Conservation (phyloP, 2,329 filamentous ascomycete species). For the Thielaviopsis euricoi region DNA sequence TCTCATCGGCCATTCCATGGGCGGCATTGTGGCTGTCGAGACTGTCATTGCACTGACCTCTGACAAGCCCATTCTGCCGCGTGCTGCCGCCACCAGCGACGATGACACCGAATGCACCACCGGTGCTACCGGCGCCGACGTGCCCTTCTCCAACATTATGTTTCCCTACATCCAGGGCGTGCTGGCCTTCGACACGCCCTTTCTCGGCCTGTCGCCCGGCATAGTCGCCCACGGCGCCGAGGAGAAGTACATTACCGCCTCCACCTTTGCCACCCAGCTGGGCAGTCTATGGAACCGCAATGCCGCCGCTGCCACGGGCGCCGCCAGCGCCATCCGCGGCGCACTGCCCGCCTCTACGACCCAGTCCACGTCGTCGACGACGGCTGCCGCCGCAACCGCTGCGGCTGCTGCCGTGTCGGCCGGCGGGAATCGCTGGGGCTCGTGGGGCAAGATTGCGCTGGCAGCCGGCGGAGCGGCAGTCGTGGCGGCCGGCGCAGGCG, state of each 20-base stretch:
- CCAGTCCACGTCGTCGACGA: not conserved
- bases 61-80: conserved; percentile 35
- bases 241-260: conserved; percentile 62
- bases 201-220: conserved; percentile 62
- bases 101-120: conserved; percentile 5
- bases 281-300: conserved; percentile 45
- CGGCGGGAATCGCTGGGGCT: conserved; percentile 43
- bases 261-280: conserved; percentile 50
- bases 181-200: conserved; percentile 88
- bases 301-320: conserved; percentile 20
- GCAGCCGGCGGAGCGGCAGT: conserved; percentile 72
- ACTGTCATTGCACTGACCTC: conserved; percentile 56
- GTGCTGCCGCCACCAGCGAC: conserved; percentile 12
- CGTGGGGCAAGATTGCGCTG: conserved; percentile 74
- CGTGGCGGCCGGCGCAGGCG: conserved; percentile 65
- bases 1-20: conserved; percentile 77
- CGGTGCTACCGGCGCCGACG: conserved; percentile 15
- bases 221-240: conserved; percentile 80
- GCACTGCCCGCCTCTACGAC: conserved; percentile 3
- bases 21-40: conserved; percentile 87
- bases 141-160: conserved; percentile 39
- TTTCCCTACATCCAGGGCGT: conserved; percentile 87
- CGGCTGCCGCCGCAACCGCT: conserved; percentile 18
- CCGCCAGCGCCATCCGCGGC: conserved; percentile 17
- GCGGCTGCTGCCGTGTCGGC: conserved; percentile 17